Conservation (phyloP, 306 rosid species). For the Vicia villosa region DNA sequence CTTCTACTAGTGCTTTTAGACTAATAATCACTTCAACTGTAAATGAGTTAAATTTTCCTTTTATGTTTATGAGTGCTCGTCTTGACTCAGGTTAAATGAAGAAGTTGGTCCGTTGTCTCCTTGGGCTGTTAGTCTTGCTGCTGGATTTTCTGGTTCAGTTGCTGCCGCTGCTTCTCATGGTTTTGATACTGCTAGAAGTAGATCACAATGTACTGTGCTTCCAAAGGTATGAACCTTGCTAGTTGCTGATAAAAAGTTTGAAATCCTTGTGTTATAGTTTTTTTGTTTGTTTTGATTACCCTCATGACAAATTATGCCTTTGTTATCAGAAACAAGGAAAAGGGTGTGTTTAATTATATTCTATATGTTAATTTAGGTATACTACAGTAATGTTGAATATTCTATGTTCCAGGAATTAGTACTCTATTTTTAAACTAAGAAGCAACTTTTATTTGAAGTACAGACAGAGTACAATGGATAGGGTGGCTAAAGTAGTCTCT, state of each 20-base stretch:
- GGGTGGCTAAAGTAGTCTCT: constrained; percentile 23
- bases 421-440: background rate
- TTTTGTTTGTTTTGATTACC: constrained; percentile 23
- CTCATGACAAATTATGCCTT: constrained; percentile 6
- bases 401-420: constrained; percentile 12
- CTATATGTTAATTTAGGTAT: constrained; percentile 13
- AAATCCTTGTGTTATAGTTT: constrained; percentile 21
- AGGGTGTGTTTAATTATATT: background rate
- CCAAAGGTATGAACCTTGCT: constrained; percentile 64
- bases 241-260: constrained; percentile 8
- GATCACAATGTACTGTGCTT: constrained; percentile 72
- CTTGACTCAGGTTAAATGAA: constrained; percentile 63
- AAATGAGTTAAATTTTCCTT: constrained; percentile 11
- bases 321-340: background rate
- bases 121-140: constrained; percentile 69
- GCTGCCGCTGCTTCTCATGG: constrained; percentile 96
- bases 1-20: constrained; percentile 22
- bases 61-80: constrained; percentile 37
- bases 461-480: constrained; percentile 4
- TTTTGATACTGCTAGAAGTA: constrained; percentile 85
- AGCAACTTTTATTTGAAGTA: background rate
- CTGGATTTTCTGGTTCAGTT: constrained; percentile 85
- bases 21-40: constrained; percentile 24
- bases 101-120: constrained; percentile 82
- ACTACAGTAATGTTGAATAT: constrained; percentile 1